Evolutionary conservation across 306 rosid species (phyloP).

Genomic region (Trifolium repens): DNA sequence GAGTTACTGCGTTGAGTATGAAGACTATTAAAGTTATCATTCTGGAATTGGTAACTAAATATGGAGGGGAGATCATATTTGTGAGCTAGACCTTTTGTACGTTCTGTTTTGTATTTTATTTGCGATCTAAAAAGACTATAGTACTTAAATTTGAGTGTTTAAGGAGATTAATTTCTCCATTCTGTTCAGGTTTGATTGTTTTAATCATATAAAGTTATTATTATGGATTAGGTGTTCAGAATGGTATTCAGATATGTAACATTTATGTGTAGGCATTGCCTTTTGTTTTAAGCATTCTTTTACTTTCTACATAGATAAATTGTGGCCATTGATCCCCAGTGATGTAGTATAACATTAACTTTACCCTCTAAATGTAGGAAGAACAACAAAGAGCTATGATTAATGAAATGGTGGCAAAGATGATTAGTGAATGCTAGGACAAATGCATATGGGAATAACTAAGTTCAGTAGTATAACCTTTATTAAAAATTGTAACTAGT

Average conservation of each 20-base stretch:
- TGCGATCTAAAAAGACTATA: neutral
- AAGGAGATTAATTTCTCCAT: neutral
- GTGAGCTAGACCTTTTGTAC: neutral
- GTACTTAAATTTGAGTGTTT: neutral
- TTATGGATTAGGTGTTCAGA: neutral
- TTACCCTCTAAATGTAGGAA: conserved; percentile 58
- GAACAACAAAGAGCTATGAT: conserved; percentile 80
- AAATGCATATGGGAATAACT: conserved; percentile 57
- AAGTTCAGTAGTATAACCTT: no score
- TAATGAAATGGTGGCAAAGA: conserved; percentile 84
- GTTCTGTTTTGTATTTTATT: neutral
- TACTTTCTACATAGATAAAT: neutral
- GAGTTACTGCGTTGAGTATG: conserved; percentile 81
- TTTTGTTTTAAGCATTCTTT: neutral
- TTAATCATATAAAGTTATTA: neutral
- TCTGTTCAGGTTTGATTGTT: neutral
- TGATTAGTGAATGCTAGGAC: conserved; percentile 86
- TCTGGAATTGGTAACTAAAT: neutral
- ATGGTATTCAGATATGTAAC: neutral
- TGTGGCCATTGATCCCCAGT: neutral
- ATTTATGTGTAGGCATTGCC: neutral
- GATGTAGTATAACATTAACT: neutral
- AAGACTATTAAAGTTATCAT: conserved; percentile 50
- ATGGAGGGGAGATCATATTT: neutral
- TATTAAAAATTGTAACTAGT: no score